phyloP scores from a whole-genome alignment of 1,284 basidiomycete genomes.

The Trichosporon sp. region DNA sequence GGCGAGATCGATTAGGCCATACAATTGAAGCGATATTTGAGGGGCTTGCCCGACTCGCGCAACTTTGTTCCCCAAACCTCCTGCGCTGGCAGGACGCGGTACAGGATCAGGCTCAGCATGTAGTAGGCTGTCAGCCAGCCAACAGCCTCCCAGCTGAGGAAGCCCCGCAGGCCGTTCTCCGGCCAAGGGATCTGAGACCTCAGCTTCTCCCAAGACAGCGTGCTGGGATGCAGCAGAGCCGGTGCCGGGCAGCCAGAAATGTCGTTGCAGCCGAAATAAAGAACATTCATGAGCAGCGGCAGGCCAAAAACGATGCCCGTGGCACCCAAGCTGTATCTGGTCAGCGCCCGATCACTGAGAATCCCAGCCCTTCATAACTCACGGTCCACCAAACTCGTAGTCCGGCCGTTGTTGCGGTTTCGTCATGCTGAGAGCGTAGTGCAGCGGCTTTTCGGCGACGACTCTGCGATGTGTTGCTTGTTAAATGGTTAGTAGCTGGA shows the following conservation, averaged over 20 bases:
- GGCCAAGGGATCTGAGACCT: slow-evolving; percentile 8
- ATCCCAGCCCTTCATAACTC: not conserved
- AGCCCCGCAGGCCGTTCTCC: not conserved
- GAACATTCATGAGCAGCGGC: not conserved
- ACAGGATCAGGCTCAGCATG: slow-evolving; percentile 1
- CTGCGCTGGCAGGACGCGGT: slow-evolving; percentile 7
- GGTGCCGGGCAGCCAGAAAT: slow-evolving; percentile 6
- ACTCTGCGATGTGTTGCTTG: not conserved
- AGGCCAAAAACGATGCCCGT: slow-evolving; percentile 5
- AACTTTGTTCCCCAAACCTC: slow-evolving; percentile 7
- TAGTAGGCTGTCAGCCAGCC: slow-evolving; percentile 4
- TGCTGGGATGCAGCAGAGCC: not conserved
- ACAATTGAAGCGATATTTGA: slow-evolving; percentile 11
- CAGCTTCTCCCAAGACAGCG: slow-evolving; percentile 3
- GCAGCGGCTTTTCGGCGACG: not conserved
- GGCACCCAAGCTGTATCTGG: not conserved
- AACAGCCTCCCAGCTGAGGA: slow-evolving; percentile 2
- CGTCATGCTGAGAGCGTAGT: not conserved
- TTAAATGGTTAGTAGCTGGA: not conserved
- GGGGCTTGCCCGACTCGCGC: slow-evolving; percentile 9
- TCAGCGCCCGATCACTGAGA: not conserved
- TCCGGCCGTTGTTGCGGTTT: not conserved
- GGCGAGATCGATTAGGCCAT: not conserved
- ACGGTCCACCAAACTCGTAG: slow-evolving; percentile 10
- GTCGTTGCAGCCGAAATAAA: slow-evolving; percentile 9